Evolutionary conservation across 352 stramenopile genomes (phyloP).

Genomic region (Phytopythium boreale): DNA sequence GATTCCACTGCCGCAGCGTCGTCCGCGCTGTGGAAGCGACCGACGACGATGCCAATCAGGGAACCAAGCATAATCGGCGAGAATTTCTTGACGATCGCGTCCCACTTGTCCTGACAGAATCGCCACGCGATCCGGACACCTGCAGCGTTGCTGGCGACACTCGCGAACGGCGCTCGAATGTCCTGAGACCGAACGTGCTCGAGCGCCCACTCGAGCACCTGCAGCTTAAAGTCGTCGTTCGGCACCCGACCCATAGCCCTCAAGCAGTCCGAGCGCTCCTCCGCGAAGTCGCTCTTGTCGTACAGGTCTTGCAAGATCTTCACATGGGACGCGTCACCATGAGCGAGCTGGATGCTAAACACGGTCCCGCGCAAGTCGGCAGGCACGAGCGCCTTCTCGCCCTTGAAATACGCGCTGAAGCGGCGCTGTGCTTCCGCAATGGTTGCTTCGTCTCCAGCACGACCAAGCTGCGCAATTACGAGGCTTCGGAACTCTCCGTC

Average conservation of each 20-base stretch:
- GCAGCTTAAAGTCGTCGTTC: slow-evolving; percentile 33
- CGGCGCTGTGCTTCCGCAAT: slow-evolving; percentile 53
- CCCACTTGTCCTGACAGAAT: slow-evolving; percentile 66
- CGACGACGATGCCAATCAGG: slow-evolving; percentile 38
- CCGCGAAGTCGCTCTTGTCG: slow-evolving; percentile 55
- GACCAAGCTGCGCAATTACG: slow-evolving; percentile 50
- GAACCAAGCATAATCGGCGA: slow-evolving; percentile 48
- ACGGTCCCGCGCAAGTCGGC: slow-evolving; percentile 57
- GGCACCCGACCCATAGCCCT: slow-evolving; percentile 48
- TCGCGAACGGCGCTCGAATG: slow-evolving; percentile 44
- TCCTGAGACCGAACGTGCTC: slow-evolving; percentile 67
- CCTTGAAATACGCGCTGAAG: slow-evolving; percentile 47
- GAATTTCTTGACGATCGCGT: slow-evolving; percentile 50
- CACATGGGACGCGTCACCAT: slow-evolving; percentile 36
- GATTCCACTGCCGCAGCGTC: slow-evolving; percentile 51
- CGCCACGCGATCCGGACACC: slow-evolving; percentile 60
- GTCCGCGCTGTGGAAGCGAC: slow-evolving; percentile 41
- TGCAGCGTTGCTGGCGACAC: slow-evolving; percentile 44
- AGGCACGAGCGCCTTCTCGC: slow-evolving; percentile 39
- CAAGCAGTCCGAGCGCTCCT: slow-evolving; percentile 68
- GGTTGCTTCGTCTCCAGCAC: slow-evolving; percentile 42
- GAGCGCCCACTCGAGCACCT: slow-evolving; percentile 77
- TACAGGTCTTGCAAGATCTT: slow-evolving; percentile 64
- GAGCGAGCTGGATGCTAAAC: slow-evolving; percentile 43
- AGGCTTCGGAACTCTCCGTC: slow-evolving; percentile 66